These are phyloP conservation scores for Amanita brunnescens DNA, from an alignment of 768 basidiomycete species.

Conservation along the genomic window DNA sequence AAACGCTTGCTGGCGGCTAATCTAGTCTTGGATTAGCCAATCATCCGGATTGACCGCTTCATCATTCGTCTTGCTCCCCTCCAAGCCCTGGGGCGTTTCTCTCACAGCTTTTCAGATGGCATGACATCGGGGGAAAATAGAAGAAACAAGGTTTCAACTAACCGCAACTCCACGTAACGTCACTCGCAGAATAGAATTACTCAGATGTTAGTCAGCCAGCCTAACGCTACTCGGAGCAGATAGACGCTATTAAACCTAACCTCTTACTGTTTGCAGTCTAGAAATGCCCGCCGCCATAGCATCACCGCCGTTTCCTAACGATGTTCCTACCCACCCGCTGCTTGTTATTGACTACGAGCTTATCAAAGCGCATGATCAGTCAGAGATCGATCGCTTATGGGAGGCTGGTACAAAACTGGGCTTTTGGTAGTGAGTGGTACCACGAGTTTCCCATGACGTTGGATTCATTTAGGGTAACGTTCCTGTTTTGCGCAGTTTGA, in stretches of 20 bases:
- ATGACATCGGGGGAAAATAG: not conserved
- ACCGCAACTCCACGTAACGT: no score
- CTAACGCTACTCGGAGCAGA: not conserved
- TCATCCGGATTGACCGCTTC: not conserved
- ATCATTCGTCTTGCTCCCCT: constrained; percentile 15
- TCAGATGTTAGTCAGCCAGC: not conserved
- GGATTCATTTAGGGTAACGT: not conserved
- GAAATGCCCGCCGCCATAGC: not conserved
- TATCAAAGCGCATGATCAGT: constrained; percentile 29
- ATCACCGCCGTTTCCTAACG: constrained; percentile 38
- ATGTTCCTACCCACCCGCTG: constrained; percentile 45
- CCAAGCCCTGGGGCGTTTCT: constrained; percentile 25
- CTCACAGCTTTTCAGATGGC: no score
- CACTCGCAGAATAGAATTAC: no score
- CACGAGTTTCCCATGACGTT: not conserved
- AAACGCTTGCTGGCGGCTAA: no score
- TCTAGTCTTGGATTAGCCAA: no score
- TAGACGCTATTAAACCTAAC: not conserved
- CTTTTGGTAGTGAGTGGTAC: constrained; percentile 54
- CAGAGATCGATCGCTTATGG: constrained; percentile 46
- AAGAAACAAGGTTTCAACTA: not conserved
- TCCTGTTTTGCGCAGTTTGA: constrained; percentile 27
- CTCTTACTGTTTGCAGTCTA: not conserved
- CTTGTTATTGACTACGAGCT: constrained; percentile 47
- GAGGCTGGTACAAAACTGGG: constrained; percentile 49